Conservation (phyloP, 495 filamentous ascomycete genomes). For the Annulohypoxylon stygium region DNA sequence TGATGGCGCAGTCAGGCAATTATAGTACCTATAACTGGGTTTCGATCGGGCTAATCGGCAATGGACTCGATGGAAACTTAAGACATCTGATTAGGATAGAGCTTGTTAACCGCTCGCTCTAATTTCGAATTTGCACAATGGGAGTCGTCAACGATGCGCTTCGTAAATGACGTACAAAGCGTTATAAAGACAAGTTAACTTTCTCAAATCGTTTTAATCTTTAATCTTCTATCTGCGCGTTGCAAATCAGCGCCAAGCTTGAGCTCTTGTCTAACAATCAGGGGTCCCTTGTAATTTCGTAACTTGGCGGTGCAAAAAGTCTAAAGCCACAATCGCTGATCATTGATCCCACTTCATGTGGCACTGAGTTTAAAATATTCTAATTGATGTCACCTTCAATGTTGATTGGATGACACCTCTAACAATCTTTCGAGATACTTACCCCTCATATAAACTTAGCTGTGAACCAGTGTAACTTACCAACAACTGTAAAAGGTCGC, state of each 20-base stretch:
- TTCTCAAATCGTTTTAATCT: conserved; percentile 11
- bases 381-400: neutral
- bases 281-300: conserved; percentile 29
- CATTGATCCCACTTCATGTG: neutral
- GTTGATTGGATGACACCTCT: neutral
- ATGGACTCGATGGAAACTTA: conserved; percentile 8
- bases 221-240: conserved; percentile 20
- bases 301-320: conserved; percentile 23
- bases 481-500: neutral
- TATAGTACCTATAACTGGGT: neutral
- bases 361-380: neutral
- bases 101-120: neutral
- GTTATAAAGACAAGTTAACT: conserved; percentile 18
- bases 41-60: conserved; percentile 23
- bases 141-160: conserved; percentile 5
- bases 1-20: conserved; percentile 10
- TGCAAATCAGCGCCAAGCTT: conserved; percentile 24
- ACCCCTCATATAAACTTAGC: conserved; percentile 6
- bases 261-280: conserved; percentile 32
- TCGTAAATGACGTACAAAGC: conserved; percentile 29
- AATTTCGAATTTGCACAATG: neutral
- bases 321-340: conserved; percentile 18
- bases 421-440: neutral
- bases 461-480: neutral
- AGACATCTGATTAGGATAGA: neutral